Evolutionary conservation across 2,329 filamentous ascomycete species (phyloP).

Genomic region (Colletotrichum costaricense): DNA sequence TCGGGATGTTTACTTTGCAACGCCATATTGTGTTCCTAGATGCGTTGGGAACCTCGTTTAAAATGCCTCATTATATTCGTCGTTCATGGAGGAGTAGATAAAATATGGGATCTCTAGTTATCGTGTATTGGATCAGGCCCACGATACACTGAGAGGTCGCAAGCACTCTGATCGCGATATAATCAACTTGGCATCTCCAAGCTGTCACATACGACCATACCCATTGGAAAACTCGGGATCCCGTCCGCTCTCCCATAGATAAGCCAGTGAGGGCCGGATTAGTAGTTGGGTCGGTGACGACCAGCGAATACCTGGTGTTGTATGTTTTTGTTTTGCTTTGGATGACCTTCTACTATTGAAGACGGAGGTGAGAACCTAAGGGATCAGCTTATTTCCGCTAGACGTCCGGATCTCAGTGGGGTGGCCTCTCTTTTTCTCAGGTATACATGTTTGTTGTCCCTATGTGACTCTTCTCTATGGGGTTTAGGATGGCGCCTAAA

Average conservation of each 20-base stretch:
- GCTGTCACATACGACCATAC: slow-evolving; percentile 19
- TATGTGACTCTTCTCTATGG: background rate
- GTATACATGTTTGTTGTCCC: background rate
- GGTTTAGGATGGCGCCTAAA: background rate
- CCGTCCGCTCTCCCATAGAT: slow-evolving; percentile 34
- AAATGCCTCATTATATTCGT: no score
- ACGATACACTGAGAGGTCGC: background rate
- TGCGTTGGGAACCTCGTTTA: no score
- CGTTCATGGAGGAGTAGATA: background rate
- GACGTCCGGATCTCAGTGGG: background rate
- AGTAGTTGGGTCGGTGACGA: slow-evolving; percentile 29
- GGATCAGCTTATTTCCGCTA: background rate
- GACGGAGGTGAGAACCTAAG: no score
- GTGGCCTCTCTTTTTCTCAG: background rate
- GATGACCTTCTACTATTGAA: no score
- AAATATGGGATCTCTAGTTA: background rate
- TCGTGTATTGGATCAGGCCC: background rate
- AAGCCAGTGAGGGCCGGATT: slow-evolving; percentile 26
- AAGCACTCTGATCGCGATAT: background rate
- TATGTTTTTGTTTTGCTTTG: background rate
- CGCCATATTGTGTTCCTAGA: background rate
- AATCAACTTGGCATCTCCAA: fast-evolving
- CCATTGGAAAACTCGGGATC: slow-evolving; percentile 33
- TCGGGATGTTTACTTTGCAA: background rate
- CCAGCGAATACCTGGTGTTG: background rate